A percentile compares a stretch with the other conserved stretches of the same genome.
Conservation (phyloP, 805 yeast genomes). For the Suhomyces prunicola region DNA sequence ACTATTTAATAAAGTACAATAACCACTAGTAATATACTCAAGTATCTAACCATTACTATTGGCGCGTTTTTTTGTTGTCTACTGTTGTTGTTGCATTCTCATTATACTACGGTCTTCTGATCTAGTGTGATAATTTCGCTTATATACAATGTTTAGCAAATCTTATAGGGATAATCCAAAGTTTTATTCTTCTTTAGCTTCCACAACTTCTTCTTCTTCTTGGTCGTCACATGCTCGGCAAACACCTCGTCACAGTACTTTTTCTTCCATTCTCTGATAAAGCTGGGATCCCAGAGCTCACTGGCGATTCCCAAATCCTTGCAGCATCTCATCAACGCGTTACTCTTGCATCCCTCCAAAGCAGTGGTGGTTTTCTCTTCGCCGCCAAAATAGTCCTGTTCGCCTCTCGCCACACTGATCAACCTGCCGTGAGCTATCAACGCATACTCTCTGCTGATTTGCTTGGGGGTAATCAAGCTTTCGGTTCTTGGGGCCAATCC, state of each 20-base stretch:
- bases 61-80: neutral
- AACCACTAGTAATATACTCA: neutral
- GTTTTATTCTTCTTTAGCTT: constrained; percentile 72
- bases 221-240: constrained; percentile 78
- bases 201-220: constrained; percentile 90
- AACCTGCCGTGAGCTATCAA: constrained; percentile 82
- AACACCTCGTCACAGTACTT: constrained; percentile 71
- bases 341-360: constrained; percentile 94
- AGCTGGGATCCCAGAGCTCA: constrained; percentile 95
- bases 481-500: constrained; percentile 93
- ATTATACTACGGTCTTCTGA: neutral
- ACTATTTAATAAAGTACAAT: neutral
- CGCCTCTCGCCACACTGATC: constrained; percentile 92
- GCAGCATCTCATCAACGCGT: constrained; percentile 96
- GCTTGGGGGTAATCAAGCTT: constrained; percentile 67
- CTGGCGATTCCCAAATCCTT: constrained; percentile 96
- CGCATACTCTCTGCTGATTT: constrained; percentile 87
- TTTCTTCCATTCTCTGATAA: constrained; percentile 51
- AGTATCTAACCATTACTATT: neutral
- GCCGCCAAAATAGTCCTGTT: constrained; percentile 81
- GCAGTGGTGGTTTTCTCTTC: constrained; percentile 91
- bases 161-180: constrained; percentile 83
- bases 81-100: neutral
- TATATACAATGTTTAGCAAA: constrained; percentile 6
- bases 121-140: neutral